phyloP scores from a whole-genome alignment of 371 early-diverging fungal species.

The Rhizopus sp. region DNA sequence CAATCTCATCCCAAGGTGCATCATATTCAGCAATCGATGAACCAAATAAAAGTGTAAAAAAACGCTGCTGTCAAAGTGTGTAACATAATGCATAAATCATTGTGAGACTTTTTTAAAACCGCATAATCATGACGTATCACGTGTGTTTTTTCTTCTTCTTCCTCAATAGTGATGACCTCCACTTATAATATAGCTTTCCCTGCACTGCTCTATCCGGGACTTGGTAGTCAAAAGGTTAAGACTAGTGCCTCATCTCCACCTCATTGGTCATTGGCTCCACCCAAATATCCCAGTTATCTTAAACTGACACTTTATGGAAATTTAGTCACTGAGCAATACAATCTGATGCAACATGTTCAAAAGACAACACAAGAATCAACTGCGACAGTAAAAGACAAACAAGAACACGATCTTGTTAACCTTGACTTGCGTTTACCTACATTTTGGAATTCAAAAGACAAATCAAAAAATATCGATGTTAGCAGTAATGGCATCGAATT shows the following conservation, averaged over 20 bases:
- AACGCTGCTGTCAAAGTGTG: no score
- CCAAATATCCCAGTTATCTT: conserved; percentile 39
- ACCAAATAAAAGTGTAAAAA: not conserved
- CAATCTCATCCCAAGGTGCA: conserved; percentile 50
- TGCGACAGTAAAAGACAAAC: conserved; percentile 4
- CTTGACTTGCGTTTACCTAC: conserved; percentile 56
- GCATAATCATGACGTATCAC: not conserved
- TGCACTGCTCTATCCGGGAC: conserved; percentile 10
- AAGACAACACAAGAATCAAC: not conserved
- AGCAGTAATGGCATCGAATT: conserved; percentile 56
- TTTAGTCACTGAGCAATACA: conserved; percentile 31
- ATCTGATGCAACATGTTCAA: conserved; percentile 14
- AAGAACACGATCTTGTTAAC: conserved; percentile 14
- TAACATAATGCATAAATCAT: no score
- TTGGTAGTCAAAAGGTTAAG: not conserved
- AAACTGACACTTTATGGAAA: conserved; percentile 38
- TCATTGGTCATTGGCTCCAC: conserved; percentile 29
- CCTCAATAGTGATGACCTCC: conserved; percentile 1
- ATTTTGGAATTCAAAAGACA: conserved; percentile 66
- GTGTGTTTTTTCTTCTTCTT: not conserved
- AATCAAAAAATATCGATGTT: conserved; percentile 58
- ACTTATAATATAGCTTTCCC: conserved; percentile 20
- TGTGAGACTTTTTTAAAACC: not conserved
- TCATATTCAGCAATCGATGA: conserved; percentile 6
- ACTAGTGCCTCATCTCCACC: not conserved